Evolutionary conservation across 495 filamentous ascomycete species (phyloP), one percentile per base, ranked within the genome.

Genomic region (Penicilliopsis zonata): DNA sequence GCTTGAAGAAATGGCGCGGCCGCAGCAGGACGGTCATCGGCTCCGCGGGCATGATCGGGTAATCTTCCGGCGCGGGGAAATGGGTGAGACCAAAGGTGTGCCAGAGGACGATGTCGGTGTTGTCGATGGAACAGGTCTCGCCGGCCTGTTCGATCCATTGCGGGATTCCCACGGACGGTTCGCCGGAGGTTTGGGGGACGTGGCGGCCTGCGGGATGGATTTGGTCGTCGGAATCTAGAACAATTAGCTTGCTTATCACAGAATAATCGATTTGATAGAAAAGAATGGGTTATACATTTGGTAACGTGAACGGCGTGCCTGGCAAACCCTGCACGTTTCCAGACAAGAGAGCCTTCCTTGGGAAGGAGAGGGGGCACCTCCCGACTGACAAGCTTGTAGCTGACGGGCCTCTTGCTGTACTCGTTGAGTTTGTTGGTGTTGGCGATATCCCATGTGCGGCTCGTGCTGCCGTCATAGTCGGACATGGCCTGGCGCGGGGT

Each of bases 11-110:
- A 61, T 94, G 75, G 13, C 86, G 65, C 3, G 88, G 88, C 27
- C 86, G 62, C 27, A 96, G 62, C 15, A 94, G 61, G 43, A 94
- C 49, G 5, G 76, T 85, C 74, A 94, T 86, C 0, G 82, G 81
- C 63, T 93, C 85, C 0, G 79, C 82, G 2, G 86, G 88, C 88
- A 96, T 96, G 44, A 96, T 67, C 18, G 88, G 88, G 59, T 82
- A 96, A 51, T 96, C 88, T 48, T 96, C 88, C 0, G 86, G 86
- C 1, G 84, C 57, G 0, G 88, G 87, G 67, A 94, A 93, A 53
- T 96, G 88, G 5, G 79, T 87, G 4, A 94, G 61, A 18, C 88
- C 88, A 46, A 94, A 96, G 0, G 88, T 96, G 55, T 96, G 88
- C 88, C 88, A 96, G 13, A 96, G 70, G 2, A 96, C 88, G 14